Evolutionary conservation across 345 rosid species (phyloP), one percentile per base, ranked within the genome.

Genomic region (Populus ilicifolia): DNA sequence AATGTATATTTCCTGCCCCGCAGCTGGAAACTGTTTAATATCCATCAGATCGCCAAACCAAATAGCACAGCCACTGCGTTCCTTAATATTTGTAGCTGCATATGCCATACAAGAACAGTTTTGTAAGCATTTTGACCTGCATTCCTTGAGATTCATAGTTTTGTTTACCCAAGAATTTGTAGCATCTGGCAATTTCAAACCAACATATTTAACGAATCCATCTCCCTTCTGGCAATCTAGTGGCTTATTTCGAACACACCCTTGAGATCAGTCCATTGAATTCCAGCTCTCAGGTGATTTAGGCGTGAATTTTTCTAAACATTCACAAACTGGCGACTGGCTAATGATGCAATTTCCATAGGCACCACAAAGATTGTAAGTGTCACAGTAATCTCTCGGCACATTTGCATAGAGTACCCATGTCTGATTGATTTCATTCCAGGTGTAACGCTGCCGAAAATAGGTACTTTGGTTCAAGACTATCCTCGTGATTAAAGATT

Each of bases 41-140:
- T 77, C 80, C 4, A 29, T 41, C 63, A 77, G 46, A 70, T 77
- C 75, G 44, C 33, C 18, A 29, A 38, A 59, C 80, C 80, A 77
- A 61, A 77, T 29, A 5, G 70, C 27, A 11, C 80, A 77, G 4
- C 80, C 80, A 29, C 80, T 62, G 52, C 75, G 69, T 29, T 27
- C 69, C 43, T 62, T 25, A 56, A 61, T 70, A 29, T 77, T 70
- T 2, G 35, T 17, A 33, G 6, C 44, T 6, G 80, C 16, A 30
- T 77, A 77, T 33, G 80, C 80, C 25, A 36, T 70, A 13, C 80
- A 77, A 14, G 74, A 70, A 77, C 80, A 77, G 44, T 70, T 77
- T 38, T 59, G 39, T 13, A 70, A 25, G 63, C 79, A 77, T 62
- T 59, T 69, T 5, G 20, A 29, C 14, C 79, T 77, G 79, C 74